A percentile compares a stretch with the other conserved stretches of the same genome.
Evolutionary conservation across 306 rosid genomes (phyloP).

Genomic region (Lotus japonicus): DNA sequence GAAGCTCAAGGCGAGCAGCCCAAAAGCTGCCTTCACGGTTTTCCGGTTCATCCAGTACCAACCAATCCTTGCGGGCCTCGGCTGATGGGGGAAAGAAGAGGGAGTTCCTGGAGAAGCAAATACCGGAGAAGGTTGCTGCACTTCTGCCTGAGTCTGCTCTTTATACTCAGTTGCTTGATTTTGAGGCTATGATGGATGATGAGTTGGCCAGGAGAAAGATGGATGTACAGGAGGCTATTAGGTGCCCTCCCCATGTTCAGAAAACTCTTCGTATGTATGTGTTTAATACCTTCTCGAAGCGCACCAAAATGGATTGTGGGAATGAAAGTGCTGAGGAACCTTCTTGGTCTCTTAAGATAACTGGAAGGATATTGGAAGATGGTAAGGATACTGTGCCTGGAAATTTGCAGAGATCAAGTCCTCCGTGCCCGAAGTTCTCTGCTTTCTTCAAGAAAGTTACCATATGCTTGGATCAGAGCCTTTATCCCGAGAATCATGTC

Average conservation of each 20-base stretch:
- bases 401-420: slow-evolving; percentile 25
- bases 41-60: slow-evolving; percentile 36
- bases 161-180: slow-evolving; percentile 65
- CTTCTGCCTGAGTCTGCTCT: slow-evolving; percentile 71
- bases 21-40: slow-evolving; percentile 63
- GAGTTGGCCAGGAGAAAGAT: slow-evolving; percentile 50
- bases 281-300: slow-evolving; percentile 66
- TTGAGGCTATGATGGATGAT: slow-evolving; percentile 61
- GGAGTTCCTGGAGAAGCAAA: slow-evolving; percentile 49
- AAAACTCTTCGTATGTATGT: slow-evolving; percentile 72
- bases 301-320: slow-evolving; percentile 26
- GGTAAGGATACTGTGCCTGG: slow-evolving; percentile 57
- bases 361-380: slow-evolving; percentile 80
- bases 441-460: slow-evolving; percentile 74
- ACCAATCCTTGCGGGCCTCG: slow-evolving; percentile 34
- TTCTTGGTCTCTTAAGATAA: slow-evolving; percentile 90
- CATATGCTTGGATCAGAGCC: slow-evolving; percentile 67
- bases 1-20: slow-evolving; percentile 45
- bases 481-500: slow-evolving; percentile 70
- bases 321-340: slow-evolving; percentile 43
- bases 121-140: slow-evolving; percentile 53
- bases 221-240: slow-evolving; percentile 63
- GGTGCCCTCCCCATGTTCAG: slow-evolving; percentile 44
- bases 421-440: slow-evolving; percentile 52
- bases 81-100: slow-evolving; percentile 50